Percentiles rank a stretch among this genome's conserved stretches.
These are phyloP conservation scores for Neonectria sp. DNA, from an alignment of 2,329 filamentous ascomycete genomes.

Conservation along the genomic window DNA sequence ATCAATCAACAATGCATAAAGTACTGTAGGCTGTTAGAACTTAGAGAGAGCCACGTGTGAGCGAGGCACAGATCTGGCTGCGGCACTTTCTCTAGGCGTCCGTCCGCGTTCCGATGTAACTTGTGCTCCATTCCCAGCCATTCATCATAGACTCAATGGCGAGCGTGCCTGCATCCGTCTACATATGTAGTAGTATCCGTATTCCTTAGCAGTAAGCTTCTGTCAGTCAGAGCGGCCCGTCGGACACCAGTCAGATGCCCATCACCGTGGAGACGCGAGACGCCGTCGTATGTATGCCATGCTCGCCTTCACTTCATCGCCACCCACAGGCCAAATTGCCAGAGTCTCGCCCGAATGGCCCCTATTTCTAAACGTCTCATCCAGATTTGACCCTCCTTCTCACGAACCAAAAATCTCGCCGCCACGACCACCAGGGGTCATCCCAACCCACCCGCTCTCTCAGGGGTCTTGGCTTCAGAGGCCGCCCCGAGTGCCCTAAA, in stretches of 20 bases:
- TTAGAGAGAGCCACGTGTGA: constrained; percentile 40
- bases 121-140: constrained; percentile 15
- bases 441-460: constrained; percentile 42
- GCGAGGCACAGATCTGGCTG: constrained; percentile 34
- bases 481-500: constrained; percentile 3
- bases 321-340: constrained; percentile 12
- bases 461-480: constrained; percentile 14
- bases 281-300: constrained; percentile 10
- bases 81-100: constrained; percentile 36
- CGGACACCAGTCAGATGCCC: constrained; percentile 21
- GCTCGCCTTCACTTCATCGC: constrained; percentile 32
- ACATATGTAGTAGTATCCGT: background rate
- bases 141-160: constrained; percentile 4
- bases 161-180: constrained; percentile 1
- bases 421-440: constrained; percentile 36
- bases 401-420: constrained; percentile 32
- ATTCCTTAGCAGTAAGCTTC: background rate
- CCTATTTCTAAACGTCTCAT: constrained; percentile 43
- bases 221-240: constrained; percentile 29
- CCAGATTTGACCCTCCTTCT: constrained; percentile 41
- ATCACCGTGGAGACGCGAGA: constrained; percentile 41
- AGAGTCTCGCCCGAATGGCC: constrained; percentile 22
- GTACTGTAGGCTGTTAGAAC: constrained; percentile 8
- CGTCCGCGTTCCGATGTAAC: constrained; percentile 1
- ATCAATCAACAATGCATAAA: constrained; percentile 5